Evolutionary conservation across 352 stramenopile genomes (phyloP), one percentile per base, ranked within the genome.

Genomic region (Thraustochytrium sp.): DNA sequence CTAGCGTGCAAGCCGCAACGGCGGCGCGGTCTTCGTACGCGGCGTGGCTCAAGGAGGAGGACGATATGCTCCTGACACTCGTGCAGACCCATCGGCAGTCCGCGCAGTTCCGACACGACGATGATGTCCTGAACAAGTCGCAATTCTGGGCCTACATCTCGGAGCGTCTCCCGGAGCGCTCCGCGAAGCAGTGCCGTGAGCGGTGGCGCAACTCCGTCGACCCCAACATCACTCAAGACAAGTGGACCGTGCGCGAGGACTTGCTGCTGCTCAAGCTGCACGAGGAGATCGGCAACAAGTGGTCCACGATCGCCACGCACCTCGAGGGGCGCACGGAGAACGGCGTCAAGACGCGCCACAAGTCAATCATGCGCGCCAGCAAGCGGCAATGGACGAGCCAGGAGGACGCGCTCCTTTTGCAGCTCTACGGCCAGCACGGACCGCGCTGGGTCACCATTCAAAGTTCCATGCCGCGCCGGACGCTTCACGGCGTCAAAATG

Each of bases 141-240:
- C 76, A 80, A 31, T 80, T 80, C 49, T 80, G 68, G 68, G 11
- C 31, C 31, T 21, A 75, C 16, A 54, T 84, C 13, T 23, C 75
- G 59, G 61, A 51, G 4, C 92, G 93, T 77, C 95, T 96, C 59
- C 89, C 90, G 0, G 92, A 91, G 2, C 89, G 92, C 18, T 95
- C 91, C 42, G 93, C 91, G 18, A 96, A 96, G 86, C 92, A 96
- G 76, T 96, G 92, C 82, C 89, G 92, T 29, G 92, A 96, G 84
- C 90, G 92, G 40, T 96, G 92, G 92, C 90, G 93, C 86, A 96
- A 96, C 86, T 91, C 94, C 85, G 65, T 96, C 55, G 91, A 96
- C 75, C 92, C 92, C 23, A 90, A 89, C 84, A 95, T 96, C 36
- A 56, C 37, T 0, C 75, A 96, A 86, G 91, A 91, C 44, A 90